phyloP scores from a whole-genome alignment of 108 stramenopile species.

The Cyclotella choctawhatcheeana region DNA sequence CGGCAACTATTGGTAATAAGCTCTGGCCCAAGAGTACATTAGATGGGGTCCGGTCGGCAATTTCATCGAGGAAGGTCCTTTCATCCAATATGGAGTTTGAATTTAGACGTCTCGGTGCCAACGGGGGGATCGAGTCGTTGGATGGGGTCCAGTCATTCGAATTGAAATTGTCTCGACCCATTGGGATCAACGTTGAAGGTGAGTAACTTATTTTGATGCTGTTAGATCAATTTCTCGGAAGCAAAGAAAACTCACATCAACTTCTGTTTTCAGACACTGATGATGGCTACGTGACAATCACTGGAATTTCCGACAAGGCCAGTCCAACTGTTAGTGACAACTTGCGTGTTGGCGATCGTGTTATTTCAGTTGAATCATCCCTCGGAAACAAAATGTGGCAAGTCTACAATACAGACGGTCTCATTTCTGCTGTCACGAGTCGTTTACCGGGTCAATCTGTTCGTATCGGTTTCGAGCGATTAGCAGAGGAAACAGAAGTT shows the following conservation, averaged over 20 bases:
- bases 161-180: constrained; percentile 67
- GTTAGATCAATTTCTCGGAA: constrained; percentile 5
- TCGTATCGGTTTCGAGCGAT: constrained; percentile 72
- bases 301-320: constrained; percentile 72
- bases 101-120: constrained; percentile 53
- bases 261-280: constrained; percentile 57
- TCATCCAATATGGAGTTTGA: constrained; percentile 57
- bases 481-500: constrained; percentile 9
- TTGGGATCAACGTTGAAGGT: constrained; percentile 83
- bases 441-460: constrained; percentile 82
- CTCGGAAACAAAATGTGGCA: constrained; percentile 85
- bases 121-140: neutral
- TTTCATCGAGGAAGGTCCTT: constrained; percentile 66
- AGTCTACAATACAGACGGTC: constrained; percentile 79
- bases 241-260: no score
- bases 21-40: constrained; percentile 84
- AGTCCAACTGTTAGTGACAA: constrained; percentile 60
- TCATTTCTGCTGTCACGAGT: constrained; percentile 80
- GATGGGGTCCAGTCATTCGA: constrained; percentile 58
- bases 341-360: constrained; percentile 73
- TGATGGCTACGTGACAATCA: constrained; percentile 79
- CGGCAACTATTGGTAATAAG: constrained; percentile 75
- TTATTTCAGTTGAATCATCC: constrained; percentile 78
- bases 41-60: constrained; percentile 79
- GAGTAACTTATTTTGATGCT: no score